Evolutionary conservation across 1,284 basidiomycete species (phyloP).

Genomic region (Wolfiporia cocos): DNA sequence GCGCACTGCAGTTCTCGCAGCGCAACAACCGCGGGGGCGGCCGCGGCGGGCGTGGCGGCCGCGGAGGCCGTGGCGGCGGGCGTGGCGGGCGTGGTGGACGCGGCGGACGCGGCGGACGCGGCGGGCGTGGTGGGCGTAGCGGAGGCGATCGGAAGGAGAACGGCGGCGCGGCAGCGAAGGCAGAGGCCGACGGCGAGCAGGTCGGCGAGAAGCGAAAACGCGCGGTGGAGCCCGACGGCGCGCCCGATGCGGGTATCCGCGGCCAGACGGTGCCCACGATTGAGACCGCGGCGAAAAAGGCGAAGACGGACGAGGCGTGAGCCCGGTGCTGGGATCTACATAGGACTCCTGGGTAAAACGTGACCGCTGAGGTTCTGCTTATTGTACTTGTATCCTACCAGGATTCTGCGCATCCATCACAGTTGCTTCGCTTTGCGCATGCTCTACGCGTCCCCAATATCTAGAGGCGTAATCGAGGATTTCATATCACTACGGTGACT

Average conservation of each 20-base stretch:
- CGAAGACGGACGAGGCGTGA: slow-evolving; percentile 32
- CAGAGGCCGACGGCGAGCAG: slow-evolving; percentile 27
- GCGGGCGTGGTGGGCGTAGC: slow-evolving; percentile 27
- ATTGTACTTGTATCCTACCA: slow-evolving; percentile 7
- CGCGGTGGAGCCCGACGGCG: slow-evolving; percentile 69
- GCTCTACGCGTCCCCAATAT: too few relatives aligned
- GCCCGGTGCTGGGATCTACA: too few relatives aligned
- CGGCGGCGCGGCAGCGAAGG: slow-evolving; percentile 15
- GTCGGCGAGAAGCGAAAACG: slow-evolving; percentile 70
- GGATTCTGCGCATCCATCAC: too few relatives aligned
- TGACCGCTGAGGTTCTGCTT: slow-evolving; percentile 4
- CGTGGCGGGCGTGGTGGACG: slow-evolving; percentile 40
- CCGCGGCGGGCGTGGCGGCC: slow-evolving; percentile 32
- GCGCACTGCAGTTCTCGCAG: slow-evolving; percentile 25
- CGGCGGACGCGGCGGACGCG: slow-evolving; percentile 30
- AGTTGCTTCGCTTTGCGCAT: too few relatives aligned
- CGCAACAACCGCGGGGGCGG: slow-evolving; percentile 30
- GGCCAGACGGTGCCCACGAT: slow-evolving; percentile 55
- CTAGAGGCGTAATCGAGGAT: too few relatives aligned
- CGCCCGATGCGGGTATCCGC: slow-evolving; percentile 55
- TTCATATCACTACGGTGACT: too few relatives aligned
- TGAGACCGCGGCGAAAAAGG: slow-evolving; percentile 47
- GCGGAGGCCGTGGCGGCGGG: slow-evolving; percentile 38
- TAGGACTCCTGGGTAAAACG: too few relatives aligned
- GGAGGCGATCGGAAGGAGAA: slow-evolving; percentile 25